Conservation (phyloP, 805 yeast genomes). For the Ogataea minuta region DNA sequence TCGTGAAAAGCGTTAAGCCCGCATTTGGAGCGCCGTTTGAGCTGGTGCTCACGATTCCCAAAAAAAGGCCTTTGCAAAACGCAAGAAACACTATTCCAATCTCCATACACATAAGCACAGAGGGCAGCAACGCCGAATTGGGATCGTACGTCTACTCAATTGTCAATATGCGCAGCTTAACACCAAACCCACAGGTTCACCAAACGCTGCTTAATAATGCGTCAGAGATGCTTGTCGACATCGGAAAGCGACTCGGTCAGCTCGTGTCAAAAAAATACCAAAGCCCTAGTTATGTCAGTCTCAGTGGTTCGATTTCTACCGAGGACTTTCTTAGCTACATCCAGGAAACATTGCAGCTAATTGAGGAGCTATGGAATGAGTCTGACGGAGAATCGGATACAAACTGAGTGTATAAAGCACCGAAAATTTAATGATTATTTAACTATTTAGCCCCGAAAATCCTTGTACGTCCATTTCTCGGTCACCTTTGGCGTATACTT, state of each 20-base stretch:
- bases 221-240: slow-evolving; percentile 40
- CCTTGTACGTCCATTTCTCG: slow-evolving; percentile 93
- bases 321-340: slow-evolving; percentile 34
- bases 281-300: slow-evolving; percentile 44
- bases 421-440: slow-evolving; percentile 1
- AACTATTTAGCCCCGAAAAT: slow-evolving; percentile 53
- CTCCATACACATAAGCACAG: slow-evolving; percentile 34
- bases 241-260: slow-evolving; percentile 42
- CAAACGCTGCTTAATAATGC: slow-evolving; percentile 45
- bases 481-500: slow-evolving; percentile 73
- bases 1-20: slow-evolving; percentile 24
- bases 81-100: slow-evolving; percentile 33
- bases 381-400: neutral
- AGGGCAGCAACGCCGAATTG: slow-evolving; percentile 32
- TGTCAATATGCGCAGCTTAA: slow-evolving; percentile 30
- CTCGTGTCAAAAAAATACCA: slow-evolving; percentile 40
- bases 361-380: slow-evolving; percentile 26
- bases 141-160: slow-evolving; percentile 47
- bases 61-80: slow-evolving; percentile 17
- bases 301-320: slow-evolving; percentile 39
- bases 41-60: slow-evolving; percentile 22
- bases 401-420: neutral
- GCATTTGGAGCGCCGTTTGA: slow-evolving; percentile 29
- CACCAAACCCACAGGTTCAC: slow-evolving; percentile 28
- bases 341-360: slow-evolving; percentile 28